A percentile compares a stretch with the other conserved stretches of the same genome.
phyloP scores from a whole-genome alignment of 805 yeast species.

The Candida nemodendra region DNA sequence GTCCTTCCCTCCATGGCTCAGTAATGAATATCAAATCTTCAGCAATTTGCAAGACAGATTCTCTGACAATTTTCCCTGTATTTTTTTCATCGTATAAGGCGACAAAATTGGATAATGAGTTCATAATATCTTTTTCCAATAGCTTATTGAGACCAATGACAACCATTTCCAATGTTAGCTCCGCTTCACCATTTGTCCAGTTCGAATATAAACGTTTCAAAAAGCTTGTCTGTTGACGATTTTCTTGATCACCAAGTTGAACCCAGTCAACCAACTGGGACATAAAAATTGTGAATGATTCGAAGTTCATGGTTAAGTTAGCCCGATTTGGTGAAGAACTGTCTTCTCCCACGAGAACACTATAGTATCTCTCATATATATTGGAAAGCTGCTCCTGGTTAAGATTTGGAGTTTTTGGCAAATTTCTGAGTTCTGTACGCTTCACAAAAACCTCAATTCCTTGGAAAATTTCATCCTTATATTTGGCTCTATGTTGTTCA shows the following conservation, averaged over 20 bases:
- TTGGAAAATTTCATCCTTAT: slow-evolving; percentile 73
- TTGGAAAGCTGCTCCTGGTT: slow-evolving; percentile 58
- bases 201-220: slow-evolving; percentile 60
- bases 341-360: slow-evolving; percentile 63
- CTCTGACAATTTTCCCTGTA: slow-evolving; percentile 66
- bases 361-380: slow-evolving; percentile 82
- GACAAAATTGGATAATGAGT: slow-evolving; percentile 74
- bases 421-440: slow-evolving; percentile 83
- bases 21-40: slow-evolving; percentile 85
- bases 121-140: slow-evolving; percentile 72
- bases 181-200: slow-evolving; percentile 67
- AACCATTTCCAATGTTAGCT: slow-evolving; percentile 65
- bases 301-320: slow-evolving; percentile 64
- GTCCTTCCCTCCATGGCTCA: slow-evolving; percentile 80
- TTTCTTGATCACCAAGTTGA: slow-evolving; percentile 33
- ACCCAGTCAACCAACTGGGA: slow-evolving; percentile 81
- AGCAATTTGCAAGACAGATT: slow-evolving; percentile 77
- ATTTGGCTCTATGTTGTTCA: slow-evolving; percentile 63
- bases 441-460: slow-evolving; percentile 90
- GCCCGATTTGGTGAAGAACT: slow-evolving; percentile 65
- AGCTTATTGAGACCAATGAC: slow-evolving; percentile 71
- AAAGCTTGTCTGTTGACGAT: slow-evolving; percentile 43
- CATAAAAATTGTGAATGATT: slow-evolving; percentile 71
- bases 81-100: slow-evolving; percentile 64
- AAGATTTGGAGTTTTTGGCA: slow-evolving; percentile 70